A percentile compares a stretch with the other conserved stretches of the same genome.
Evolutionary conservation across 345 rosid species (phyloP).

Genomic region (Durio zibethinus): DNA sequence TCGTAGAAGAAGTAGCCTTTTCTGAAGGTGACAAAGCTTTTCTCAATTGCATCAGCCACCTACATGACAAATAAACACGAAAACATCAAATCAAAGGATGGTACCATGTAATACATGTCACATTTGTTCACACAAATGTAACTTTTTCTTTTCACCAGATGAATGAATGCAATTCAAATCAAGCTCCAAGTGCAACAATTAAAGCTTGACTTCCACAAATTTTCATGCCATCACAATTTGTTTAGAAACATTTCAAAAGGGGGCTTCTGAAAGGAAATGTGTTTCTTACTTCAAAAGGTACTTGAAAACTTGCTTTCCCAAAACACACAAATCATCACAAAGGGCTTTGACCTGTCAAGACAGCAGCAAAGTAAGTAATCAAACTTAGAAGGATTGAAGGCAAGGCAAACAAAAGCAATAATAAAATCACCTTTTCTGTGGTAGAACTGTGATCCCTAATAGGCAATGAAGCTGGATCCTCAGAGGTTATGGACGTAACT

Average conservation of each 20-base stretch:
- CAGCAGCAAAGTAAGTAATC: constrained; percentile 7
- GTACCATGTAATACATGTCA: background rate
- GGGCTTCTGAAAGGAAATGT: background rate
- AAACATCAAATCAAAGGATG: background rate
- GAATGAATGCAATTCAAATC: too few relatives aligned
- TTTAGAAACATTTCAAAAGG: background rate
- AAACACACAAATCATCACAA: constrained; percentile 85
- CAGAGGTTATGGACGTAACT: constrained; percentile 67
- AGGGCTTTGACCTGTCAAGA: constrained; percentile 61
- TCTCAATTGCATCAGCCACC: constrained; percentile 85
- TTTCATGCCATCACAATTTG: background rate
- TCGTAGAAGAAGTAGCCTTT: constrained; percentile 38
- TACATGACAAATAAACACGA: constrained; percentile 23
- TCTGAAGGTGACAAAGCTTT: constrained; percentile 70
- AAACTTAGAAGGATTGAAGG: background rate
- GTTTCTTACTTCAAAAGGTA: constrained; percentile 71
- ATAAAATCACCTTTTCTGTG: constrained; percentile 63
- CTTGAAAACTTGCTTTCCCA: constrained; percentile 95
- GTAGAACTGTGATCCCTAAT: constrained; percentile 65
- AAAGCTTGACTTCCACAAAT: background rate
- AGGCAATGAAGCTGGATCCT: constrained; percentile 53
- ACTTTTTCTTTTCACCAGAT: too few relatives aligned
- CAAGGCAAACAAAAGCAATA: background rate
- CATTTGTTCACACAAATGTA: too few relatives aligned
- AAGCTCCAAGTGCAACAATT: background rate